A percentile compares a stretch with the other conserved stretches of the same genome.
phyloP scores from a whole-genome alignment of 2,329 filamentous ascomycete genomes.

The Pseudogymnoascus sp. region DNA sequence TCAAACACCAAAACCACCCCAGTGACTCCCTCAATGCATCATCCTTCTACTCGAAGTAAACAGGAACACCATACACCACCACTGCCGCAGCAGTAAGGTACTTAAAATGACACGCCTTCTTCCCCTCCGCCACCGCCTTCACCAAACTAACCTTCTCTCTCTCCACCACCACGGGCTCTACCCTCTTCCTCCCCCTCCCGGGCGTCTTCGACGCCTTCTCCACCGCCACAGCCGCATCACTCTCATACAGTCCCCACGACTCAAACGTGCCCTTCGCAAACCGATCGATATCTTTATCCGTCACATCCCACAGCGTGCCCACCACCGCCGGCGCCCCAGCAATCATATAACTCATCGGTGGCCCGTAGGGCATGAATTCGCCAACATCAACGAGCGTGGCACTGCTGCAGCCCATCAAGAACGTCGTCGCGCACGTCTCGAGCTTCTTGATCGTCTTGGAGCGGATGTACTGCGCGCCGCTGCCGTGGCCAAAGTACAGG shows the following conservation, averaged over 20 bases:
- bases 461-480: conserved; percentile 87
- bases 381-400: conserved; percentile 72
- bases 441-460: conserved; percentile 73
- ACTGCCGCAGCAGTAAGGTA: conserved; percentile 92
- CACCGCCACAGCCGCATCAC: conserved; percentile 15
- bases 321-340: conserved; percentile 80
- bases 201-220: conserved; percentile 26
- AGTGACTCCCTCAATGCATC: not conserved
- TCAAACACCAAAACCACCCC: not conserved
- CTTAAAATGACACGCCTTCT: conserved; percentile 72
- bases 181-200: conserved; percentile 26
- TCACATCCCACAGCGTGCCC: conserved; percentile 95
- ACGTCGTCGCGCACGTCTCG: conserved; percentile 66
- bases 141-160: conserved; percentile 50
- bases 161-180: conserved; percentile 23
- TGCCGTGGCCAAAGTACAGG: conserved; percentile 94
- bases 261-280: conserved; percentile 74
- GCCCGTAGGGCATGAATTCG: conserved; percentile 83
- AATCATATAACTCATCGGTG: conserved; percentile 84
- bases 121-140: conserved; percentile 69
- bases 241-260: conserved; percentile 64
- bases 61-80: conserved; percentile 89
- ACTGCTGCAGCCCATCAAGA: conserved; percentile 92
- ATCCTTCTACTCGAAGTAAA: conserved; percentile 52
- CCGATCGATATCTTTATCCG: conserved; percentile 92